Conservation (phyloP, 2,329 filamentous ascomycete genomes). For the Penicillium italicum region DNA sequence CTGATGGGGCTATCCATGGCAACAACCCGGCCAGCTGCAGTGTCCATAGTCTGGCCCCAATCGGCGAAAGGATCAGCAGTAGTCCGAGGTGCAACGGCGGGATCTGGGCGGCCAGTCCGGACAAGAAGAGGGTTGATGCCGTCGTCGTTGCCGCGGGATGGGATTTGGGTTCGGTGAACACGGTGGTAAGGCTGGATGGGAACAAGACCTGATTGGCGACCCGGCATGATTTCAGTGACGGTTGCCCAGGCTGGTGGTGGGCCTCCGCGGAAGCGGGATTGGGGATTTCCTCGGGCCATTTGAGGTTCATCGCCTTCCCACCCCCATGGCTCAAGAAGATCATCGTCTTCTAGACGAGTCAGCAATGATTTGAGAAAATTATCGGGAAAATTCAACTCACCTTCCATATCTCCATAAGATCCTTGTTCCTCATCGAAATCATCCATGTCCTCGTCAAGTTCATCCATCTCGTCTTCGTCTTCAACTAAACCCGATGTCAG, state of each 20-base stretch:
- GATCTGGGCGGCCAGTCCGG: constrained; percentile 47
- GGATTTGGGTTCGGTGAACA: constrained; percentile 43
- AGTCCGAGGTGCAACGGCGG: constrained; percentile 34
- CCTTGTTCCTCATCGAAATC: constrained; percentile 45
- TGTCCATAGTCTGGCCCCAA: constrained; percentile 53
- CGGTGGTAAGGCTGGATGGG: constrained; percentile 43
- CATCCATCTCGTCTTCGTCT: constrained; percentile 48
- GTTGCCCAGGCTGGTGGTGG: constrained; percentile 60
- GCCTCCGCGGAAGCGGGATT: constrained; percentile 55
- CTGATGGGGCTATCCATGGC: constrained; percentile 52
- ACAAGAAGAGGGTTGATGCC: constrained; percentile 83
- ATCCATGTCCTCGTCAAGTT: constrained; percentile 46
- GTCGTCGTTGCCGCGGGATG: constrained; percentile 65
- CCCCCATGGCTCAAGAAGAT: constrained; percentile 46
- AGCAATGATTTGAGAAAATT: constrained; percentile 23
- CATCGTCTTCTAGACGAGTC: constrained; percentile 35
- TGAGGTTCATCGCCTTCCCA: constrained; percentile 54
- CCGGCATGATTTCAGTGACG: constrained; percentile 56
- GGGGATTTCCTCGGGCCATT: constrained; percentile 42
- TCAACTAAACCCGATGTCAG: constrained; percentile 54
- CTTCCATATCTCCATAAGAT: constrained; percentile 41
- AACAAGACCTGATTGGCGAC: constrained; percentile 43
- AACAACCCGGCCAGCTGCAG: constrained; percentile 44
- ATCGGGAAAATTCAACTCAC: constrained; percentile 6
- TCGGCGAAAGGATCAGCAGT: constrained; percentile 47